Percentiles rank a stretch among this genome's conserved stretches.
Evolutionary conservation across 148 eudicot genomes (phyloP).

Genomic region (Bassia scoparia): DNA sequence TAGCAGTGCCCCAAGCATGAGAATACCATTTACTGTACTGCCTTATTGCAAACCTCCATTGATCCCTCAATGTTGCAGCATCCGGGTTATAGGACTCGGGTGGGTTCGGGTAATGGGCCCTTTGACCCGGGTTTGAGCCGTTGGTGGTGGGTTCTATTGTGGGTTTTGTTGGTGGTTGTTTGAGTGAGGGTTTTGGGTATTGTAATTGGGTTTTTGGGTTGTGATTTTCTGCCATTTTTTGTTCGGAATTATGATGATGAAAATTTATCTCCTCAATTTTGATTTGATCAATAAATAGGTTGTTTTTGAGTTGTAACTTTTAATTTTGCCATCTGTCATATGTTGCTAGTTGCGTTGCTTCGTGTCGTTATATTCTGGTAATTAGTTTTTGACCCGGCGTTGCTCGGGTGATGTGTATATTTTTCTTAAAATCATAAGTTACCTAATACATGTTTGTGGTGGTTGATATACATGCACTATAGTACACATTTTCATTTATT

Average conservation of each 20-base stretch:
- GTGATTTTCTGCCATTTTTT: slow-evolving; percentile 33
- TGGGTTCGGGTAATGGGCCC: slow-evolving; percentile 50
- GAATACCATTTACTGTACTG: slow-evolving; percentile 94
- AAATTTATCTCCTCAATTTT: not conserved
- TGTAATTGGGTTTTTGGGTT: slow-evolving; percentile 25
- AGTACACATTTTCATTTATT: too few species aligned
- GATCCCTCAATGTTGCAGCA: slow-evolving; percentile 61
- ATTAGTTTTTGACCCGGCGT: too few species aligned
- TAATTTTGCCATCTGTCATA: too few species aligned
- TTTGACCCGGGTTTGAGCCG: slow-evolving; percentile 28
- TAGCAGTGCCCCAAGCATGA: slow-evolving; percentile 98
- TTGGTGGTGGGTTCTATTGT: slow-evolving; percentile 9
- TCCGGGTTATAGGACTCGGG: slow-evolving; percentile 49
- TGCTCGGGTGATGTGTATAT: too few species aligned
- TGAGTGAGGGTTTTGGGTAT: slow-evolving; percentile 19
- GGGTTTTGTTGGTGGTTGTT: slow-evolving; percentile 16
- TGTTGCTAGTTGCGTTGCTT: too few species aligned
- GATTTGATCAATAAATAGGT: not conserved
- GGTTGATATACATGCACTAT: too few species aligned
- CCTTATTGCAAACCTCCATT: slow-evolving; percentile 77
- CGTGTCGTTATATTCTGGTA: too few species aligned
- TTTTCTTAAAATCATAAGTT: too few species aligned
- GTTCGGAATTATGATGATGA: not conserved
- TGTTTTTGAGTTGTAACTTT: too few species aligned
- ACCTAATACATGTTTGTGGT: too few species aligned